These are phyloP conservation scores for Zopfia rhizophila DNA, from an alignment of 2,329 filamentous ascomycete species.

Conservation along the genomic window DNA sequence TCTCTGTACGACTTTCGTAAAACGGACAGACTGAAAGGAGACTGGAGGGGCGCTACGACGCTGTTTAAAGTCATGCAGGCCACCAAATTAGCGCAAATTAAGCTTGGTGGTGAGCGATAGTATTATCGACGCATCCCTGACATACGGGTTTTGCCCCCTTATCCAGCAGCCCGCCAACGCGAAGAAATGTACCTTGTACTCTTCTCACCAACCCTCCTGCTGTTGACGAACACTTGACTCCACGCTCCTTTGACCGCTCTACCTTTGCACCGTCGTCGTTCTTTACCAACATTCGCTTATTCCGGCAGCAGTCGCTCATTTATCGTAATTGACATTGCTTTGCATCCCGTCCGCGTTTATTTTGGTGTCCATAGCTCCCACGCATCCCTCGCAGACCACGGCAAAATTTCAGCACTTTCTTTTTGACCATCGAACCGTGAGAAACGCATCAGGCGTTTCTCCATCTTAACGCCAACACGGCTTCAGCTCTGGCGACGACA, in stretches of 20 bases:
- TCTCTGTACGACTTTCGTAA: conserved; percentile 35
- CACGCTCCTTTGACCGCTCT: conserved; percentile 37
- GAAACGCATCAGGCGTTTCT: conserved; percentile 51
- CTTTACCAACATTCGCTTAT: conserved; percentile 36
- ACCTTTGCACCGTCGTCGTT: conserved; percentile 34
- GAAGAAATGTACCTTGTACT: conserved; percentile 41
- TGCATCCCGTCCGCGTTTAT: conserved; percentile 22
- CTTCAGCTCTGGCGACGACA: conserved; percentile 68
- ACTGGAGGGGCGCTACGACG: conserved; percentile 32
- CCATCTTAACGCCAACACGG: conserved; percentile 54
- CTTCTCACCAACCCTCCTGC: conserved; percentile 20
- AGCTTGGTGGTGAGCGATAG: conserved; percentile 46
- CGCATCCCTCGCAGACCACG: conserved; percentile 15
- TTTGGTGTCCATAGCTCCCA: conserved; percentile 26
- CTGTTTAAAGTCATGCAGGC: conserved; percentile 45
- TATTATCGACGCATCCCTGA: conserved; percentile 36
- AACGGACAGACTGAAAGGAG: conserved; percentile 36
- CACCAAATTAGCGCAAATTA: conserved; percentile 47
- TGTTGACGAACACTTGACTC: conserved; percentile 18
- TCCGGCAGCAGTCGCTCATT: conserved; percentile 36
- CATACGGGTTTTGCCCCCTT: conserved; percentile 33
- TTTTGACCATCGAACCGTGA: conserved; percentile 25
- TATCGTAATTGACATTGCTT: conserved; percentile 1
- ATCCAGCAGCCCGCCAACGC: conserved; percentile 34
- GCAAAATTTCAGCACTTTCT: conserved; percentile 15